These are phyloP conservation scores for Pascua guehoae DNA, from an alignment of 1,284 basidiomycete genomes.

Conservation along the genomic window DNA sequence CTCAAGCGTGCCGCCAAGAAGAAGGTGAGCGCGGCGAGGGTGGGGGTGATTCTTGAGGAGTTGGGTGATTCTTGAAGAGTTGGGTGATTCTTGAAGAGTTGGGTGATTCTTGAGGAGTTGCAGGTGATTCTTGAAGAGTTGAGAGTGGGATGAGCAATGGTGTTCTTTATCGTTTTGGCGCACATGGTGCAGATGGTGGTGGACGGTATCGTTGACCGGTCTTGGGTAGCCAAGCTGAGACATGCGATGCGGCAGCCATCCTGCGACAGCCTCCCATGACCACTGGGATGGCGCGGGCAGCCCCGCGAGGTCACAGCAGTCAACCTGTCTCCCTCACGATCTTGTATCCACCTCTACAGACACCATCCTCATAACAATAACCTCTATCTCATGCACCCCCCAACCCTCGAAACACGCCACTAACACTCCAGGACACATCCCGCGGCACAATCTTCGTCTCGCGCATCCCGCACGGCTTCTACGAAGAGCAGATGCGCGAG, in stretches of 20 bases:
- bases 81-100: background rate
- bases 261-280: too few relatives aligned
- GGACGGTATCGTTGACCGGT: too few relatives aligned
- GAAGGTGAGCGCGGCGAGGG: conserved; percentile 56
- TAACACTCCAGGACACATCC: conserved; percentile 42
- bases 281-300: too few relatives aligned
- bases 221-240: too few relatives aligned
- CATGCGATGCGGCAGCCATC: too few relatives aligned
- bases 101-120: background rate
- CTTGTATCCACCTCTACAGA: background rate
- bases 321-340: background rate
- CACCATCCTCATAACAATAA: too few relatives aligned
- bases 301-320: too few relatives aligned
- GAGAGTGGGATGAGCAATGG: background rate
- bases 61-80: background rate
- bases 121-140: background rate
- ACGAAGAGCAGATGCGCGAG: conserved; percentile 85
- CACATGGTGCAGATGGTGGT: conserved; percentile 3
- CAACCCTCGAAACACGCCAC: background rate
- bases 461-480: conserved; percentile 93
- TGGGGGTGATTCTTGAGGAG: background rate
- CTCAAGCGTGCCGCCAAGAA: conserved; percentile 77
- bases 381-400: too few relatives aligned
- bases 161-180: too few relatives aligned
- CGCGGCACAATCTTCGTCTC: conserved; percentile 89